A percentile compares a stretch with the other conserved stretches of the same genome.
Evolutionary conservation across 176 grass and related monocot species (phyloP).

Genomic region (Triticum timopheevii): DNA sequence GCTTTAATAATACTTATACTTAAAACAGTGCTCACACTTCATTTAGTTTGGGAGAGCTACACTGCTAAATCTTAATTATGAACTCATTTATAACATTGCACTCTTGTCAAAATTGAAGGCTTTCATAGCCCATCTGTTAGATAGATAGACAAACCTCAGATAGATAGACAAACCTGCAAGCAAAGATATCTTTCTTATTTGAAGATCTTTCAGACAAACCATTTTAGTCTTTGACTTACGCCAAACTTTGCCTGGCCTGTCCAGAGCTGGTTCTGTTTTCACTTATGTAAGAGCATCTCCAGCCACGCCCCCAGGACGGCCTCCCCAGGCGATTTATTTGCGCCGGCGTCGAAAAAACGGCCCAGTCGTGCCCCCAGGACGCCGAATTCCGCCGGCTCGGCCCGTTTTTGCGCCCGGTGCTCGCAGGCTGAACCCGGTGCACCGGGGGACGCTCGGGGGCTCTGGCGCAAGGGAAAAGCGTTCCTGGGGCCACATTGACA

Average conservation of each 20-base stretch:
- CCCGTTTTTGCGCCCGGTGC: no score
- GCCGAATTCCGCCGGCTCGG: no score
- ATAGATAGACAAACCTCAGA: neutral
- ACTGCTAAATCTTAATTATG: neutral
- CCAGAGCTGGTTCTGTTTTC: neutral
- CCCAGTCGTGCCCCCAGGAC: no score
- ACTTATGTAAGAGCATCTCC: neutral
- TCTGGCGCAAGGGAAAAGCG: no score
- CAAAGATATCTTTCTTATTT: neutral
- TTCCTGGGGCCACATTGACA: no score
- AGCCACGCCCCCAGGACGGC: no score
- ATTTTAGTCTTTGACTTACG: neutral
- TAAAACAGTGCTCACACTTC: neutral
- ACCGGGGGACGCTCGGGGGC: no score
- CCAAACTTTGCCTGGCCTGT: neutral
- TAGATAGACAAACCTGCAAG: neutral
- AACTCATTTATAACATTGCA: constrained; percentile 13
- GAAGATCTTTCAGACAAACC: neutral
- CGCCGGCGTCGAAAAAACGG: no score
- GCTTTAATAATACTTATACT: neutral
- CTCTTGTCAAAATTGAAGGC: neutral
- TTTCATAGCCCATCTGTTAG: neutral
- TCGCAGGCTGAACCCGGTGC: no score
- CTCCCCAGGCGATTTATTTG: no score
- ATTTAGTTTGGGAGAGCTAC: constrained; percentile 12